Evolutionary conservation across 2,329 filamentous ascomycete genomes (phyloP).

Genomic region (Clathrospora elynae): DNA sequence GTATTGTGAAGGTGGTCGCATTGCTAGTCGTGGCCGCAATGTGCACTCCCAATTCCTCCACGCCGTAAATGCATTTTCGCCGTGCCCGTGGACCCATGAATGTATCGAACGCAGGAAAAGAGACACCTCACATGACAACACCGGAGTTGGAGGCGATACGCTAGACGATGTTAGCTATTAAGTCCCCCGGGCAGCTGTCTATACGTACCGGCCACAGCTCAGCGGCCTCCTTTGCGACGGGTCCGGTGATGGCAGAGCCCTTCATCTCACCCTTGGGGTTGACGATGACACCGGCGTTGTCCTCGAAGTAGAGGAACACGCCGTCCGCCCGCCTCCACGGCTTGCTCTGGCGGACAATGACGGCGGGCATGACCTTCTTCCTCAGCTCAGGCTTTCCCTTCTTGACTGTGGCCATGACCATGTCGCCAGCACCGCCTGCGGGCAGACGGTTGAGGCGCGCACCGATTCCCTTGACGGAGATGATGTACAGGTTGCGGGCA

Average conservation of each 20-base stretch:
- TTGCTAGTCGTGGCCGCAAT: constrained; percentile 45
- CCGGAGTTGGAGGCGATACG: constrained; percentile 99
- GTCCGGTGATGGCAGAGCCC: constrained; percentile 98
- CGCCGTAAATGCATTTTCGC: constrained; percentile 50
- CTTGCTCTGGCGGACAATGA: constrained; percentile 98
- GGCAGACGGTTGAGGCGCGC: constrained; percentile 96
- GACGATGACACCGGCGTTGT: constrained; percentile 99
- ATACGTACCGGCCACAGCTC: constrained; percentile 94
- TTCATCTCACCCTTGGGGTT: constrained; percentile 99
- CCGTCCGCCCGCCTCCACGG: constrained; percentile 98
- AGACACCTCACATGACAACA: constrained; percentile 90
- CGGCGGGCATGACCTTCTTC: constrained; percentile 99
- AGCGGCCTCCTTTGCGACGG: constrained; percentile 99
- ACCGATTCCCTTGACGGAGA: constrained; percentile 98
- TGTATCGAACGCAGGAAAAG: constrained; percentile 48
- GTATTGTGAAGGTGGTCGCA: constrained; percentile 44
- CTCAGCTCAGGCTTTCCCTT: constrained; percentile 99
- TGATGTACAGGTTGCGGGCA: constrained; percentile 99
- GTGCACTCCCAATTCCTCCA: constrained; percentile 43
- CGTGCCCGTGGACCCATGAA: constrained; percentile 48
- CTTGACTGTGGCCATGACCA: constrained; percentile 99
- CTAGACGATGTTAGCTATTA: constrained; percentile 55
- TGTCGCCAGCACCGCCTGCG: constrained; percentile 97
- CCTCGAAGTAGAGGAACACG: constrained; percentile 99
- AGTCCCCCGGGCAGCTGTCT: neutral